phyloP scores from a whole-genome alignment of 495 filamentous ascomycete species.

The Penicillium ucsense region DNA sequence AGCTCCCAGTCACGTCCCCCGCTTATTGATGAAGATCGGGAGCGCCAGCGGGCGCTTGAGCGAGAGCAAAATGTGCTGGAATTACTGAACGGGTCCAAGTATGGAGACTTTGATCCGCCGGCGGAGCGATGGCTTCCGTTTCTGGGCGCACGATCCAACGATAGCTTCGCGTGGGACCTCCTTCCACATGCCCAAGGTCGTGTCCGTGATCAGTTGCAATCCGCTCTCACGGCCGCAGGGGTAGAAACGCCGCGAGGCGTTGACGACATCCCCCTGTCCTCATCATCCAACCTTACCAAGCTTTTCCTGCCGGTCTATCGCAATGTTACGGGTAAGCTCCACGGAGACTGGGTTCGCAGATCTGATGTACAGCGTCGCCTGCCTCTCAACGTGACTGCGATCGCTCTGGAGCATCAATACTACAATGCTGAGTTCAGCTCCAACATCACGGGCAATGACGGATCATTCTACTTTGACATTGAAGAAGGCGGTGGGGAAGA shows the following conservation, averaged over 20 bases:
- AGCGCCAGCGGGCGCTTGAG: slow-evolving; percentile 33
- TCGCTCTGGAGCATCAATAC: slow-evolving; percentile 39
- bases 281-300: slow-evolving; percentile 30
- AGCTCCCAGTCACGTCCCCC: slow-evolving; percentile 37
- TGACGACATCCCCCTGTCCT: slow-evolving; percentile 31
- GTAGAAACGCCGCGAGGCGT: slow-evolving; percentile 22
- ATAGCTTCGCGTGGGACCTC: slow-evolving; percentile 66
- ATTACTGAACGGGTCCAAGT: slow-evolving; percentile 60
- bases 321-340: slow-evolving; percentile 70
- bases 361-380: slow-evolving; percentile 25
- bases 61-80: slow-evolving; percentile 49
- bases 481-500: slow-evolving; percentile 30
- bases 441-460: slow-evolving; percentile 54
- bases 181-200: slow-evolving; percentile 46
- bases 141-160: slow-evolving; percentile 61
- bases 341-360: slow-evolving; percentile 64
- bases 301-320: slow-evolving; percentile 53
- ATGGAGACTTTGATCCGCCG: slow-evolving; percentile 60
- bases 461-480: slow-evolving; percentile 37
- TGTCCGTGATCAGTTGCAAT: slow-evolving; percentile 41
- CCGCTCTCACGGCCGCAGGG: slow-evolving; percentile 30
- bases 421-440: slow-evolving; percentile 50
- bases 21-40: slow-evolving; percentile 35
- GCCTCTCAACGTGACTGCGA: slow-evolving; percentile 42
- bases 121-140: slow-evolving; percentile 61